phyloP scores from a whole-genome alignment of 805 yeast genomes.

The Metschnikowia koreensis region DNA sequence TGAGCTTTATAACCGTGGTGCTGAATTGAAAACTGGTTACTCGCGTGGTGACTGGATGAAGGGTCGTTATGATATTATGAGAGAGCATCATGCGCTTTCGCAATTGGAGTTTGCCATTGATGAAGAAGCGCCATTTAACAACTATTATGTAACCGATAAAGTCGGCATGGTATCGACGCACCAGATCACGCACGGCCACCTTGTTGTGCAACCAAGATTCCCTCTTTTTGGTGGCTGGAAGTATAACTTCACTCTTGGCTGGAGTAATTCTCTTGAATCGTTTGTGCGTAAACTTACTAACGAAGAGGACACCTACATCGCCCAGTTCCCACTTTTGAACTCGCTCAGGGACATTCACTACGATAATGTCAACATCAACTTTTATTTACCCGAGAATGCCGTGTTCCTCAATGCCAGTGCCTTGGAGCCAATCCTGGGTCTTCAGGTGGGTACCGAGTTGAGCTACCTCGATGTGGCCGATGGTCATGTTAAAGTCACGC shows the following conservation, averaged over 20 bases:
- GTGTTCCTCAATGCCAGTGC: slow-evolving; percentile 52
- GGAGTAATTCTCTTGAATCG: slow-evolving; percentile 62
- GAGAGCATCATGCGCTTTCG: slow-evolving; percentile 58
- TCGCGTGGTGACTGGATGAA: slow-evolving; percentile 77
- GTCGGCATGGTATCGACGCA: slow-evolving; percentile 93
- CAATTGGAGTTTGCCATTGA: slow-evolving; percentile 57
- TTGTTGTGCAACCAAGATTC: slow-evolving; percentile 77
- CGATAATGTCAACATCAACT: slow-evolving; percentile 53
- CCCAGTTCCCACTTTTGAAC: slow-evolving; percentile 68
- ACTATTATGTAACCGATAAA: slow-evolving; percentile 77
- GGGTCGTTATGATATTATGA: slow-evolving; percentile 46
- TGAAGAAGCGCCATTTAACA: slow-evolving; percentile 33
- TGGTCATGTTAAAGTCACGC: slow-evolving; percentile 75
- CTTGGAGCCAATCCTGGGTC: slow-evolving; percentile 45
- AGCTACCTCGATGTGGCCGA: slow-evolving; percentile 70
- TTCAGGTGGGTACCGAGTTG: slow-evolving; percentile 35
- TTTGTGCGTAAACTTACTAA: slow-evolving; percentile 45
- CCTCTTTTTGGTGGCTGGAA: slow-evolving; percentile 98
- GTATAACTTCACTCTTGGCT: slow-evolving; percentile 94
- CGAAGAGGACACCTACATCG: slow-evolving; percentile 50
- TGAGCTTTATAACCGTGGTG: slow-evolving; percentile 75
- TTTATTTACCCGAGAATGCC: slow-evolving; percentile 89
- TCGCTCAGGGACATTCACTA: slow-evolving; percentile 73
- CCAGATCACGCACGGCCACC: slow-evolving; percentile 38
- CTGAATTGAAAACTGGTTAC: slow-evolving; percentile 66